phyloP scores from a whole-genome alignment of 2,329 filamentous ascomycete genomes.

The Apiospora hydei region DNA sequence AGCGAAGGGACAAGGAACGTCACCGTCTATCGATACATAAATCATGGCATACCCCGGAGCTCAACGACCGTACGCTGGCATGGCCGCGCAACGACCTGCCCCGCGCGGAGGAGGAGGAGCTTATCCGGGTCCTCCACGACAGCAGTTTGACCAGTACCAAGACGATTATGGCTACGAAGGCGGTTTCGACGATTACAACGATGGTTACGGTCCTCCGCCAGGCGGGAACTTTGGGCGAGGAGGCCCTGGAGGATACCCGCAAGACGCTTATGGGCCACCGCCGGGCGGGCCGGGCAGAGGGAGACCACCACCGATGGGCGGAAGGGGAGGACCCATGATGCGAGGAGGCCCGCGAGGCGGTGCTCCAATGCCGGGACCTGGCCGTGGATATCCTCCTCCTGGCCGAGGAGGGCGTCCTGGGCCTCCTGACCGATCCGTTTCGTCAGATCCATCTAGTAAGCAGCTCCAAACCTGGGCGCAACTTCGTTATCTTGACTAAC shows the following conservation, averaged over 20 bases:
- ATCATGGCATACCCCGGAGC: slow-evolving; percentile 60
- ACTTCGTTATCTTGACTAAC: not conserved
- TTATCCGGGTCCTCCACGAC: slow-evolving; percentile 31
- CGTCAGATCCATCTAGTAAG: slow-evolving; percentile 47
- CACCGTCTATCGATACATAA: not conserved
- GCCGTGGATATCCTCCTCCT: slow-evolving; percentile 36
- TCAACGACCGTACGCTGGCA: slow-evolving; percentile 58
- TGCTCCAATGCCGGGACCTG: slow-evolving; percentile 36
- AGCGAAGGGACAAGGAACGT: slow-evolving; percentile 9
- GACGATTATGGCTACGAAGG: slow-evolving; percentile 54
- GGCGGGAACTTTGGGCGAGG: slow-evolving; percentile 55
- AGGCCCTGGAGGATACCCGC: slow-evolving; percentile 49
- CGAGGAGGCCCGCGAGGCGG: slow-evolving; percentile 44
- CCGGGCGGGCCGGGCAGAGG: slow-evolving; percentile 42
- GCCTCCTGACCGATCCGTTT: slow-evolving; percentile 46
- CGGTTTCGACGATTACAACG: slow-evolving; percentile 43
- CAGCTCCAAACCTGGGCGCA: not conserved
- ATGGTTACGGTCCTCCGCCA: slow-evolving; percentile 48
- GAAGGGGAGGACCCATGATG: slow-evolving; percentile 54
- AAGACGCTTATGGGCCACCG: slow-evolving; percentile 54
- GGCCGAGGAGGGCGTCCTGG: slow-evolving; percentile 50
- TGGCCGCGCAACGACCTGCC: slow-evolving; percentile 49
- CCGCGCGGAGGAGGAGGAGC: slow-evolving; percentile 41
- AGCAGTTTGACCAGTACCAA: slow-evolving; percentile 34
- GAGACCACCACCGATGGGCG: slow-evolving; percentile 47